Evolutionary conservation across 1,284 basidiomycete genomes (phyloP).

Genomic region (Apiotrichum mycotoxinovorans): DNA sequence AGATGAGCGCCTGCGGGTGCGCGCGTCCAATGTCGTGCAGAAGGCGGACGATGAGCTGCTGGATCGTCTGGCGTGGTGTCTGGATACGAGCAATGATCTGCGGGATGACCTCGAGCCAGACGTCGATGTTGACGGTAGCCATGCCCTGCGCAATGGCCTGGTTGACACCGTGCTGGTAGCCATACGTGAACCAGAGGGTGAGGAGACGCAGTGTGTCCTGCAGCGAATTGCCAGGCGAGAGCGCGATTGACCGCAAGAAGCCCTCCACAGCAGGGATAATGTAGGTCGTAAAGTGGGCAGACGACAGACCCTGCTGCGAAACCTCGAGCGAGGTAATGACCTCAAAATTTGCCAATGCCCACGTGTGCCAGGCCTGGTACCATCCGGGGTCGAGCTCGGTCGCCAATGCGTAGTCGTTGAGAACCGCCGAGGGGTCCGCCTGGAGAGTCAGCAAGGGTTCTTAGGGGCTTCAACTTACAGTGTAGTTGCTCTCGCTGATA

Average conservation of each 20-base stretch:
- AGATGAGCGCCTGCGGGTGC: conserved; percentile 96
- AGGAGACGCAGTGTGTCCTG: conserved; percentile 93
- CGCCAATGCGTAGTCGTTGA: conserved; percentile 79
- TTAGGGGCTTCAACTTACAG: conserved; percentile 51
- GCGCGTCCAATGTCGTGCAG: conserved; percentile 91
- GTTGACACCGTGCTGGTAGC: conserved; percentile 84
- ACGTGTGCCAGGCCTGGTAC: conserved; percentile 99
- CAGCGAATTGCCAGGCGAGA: conserved; percentile 84
- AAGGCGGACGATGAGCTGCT: conserved; percentile 83
- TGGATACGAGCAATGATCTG: conserved; percentile 99
- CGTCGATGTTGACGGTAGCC: conserved; percentile 87
- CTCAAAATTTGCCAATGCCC: conserved; percentile 96
- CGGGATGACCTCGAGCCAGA: conserved; percentile 98
- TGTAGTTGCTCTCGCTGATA: conserved; percentile 56
- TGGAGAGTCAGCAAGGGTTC: neutral
- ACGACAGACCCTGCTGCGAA: conserved; percentile 67
- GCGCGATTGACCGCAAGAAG: conserved; percentile 91
- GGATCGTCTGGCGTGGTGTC: conserved; percentile 82
- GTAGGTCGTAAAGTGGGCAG: conserved; percentile 71
- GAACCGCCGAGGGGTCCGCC: conserved; percentile 70
- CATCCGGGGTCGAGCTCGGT: conserved; percentile 89
- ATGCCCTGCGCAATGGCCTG: conserved; percentile 87
- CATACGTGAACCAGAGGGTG: conserved; percentile 98
- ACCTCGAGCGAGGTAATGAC: conserved; percentile 80
- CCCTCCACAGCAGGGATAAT: conserved; percentile 96